Percentiles rank a stretch among this genome's conserved stretches.
phyloP scores from a whole-genome alignment of 306 rosid genomes.

The Rubus parviflorus region DNA sequence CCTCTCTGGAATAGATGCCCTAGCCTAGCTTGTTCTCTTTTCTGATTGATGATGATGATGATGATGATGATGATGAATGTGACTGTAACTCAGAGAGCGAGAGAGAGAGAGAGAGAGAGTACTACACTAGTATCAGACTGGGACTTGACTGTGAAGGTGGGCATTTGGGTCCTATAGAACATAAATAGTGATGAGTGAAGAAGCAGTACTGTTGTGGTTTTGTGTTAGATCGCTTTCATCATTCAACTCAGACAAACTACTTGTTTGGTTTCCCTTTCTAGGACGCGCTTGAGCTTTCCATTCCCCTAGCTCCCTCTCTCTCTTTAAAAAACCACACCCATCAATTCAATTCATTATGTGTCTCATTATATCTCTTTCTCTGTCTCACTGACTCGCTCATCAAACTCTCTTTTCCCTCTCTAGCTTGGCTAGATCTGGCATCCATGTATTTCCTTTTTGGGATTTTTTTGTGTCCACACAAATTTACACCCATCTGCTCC shows the following conservation, averaged over 20 bases:
- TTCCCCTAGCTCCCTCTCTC: conserved; percentile 1
- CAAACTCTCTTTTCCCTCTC: not conserved
- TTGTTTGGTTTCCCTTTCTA: conserved; percentile 50
- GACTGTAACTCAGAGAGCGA: too few relatives aligned
- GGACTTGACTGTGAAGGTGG: conserved; percentile 32
- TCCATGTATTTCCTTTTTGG: conserved; percentile 32
- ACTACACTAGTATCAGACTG: conserved; percentile 23
- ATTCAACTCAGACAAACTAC: conserved; percentile 48
- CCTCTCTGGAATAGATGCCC: too few relatives aligned
- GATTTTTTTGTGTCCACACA: conserved; percentile 23
- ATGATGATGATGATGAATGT: too few relatives aligned
- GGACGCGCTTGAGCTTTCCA: conserved; percentile 25
- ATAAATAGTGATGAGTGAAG: not conserved
- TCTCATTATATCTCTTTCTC: not conserved
- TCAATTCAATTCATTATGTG: conserved; percentile 2
- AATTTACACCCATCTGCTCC: conserved; percentile 20
- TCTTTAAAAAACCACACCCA: conserved; percentile 13
- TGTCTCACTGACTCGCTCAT: not conserved
- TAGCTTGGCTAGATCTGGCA: not conserved
- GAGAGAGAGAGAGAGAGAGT: too few relatives aligned
- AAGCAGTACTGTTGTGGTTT: not conserved
- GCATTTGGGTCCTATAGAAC: not conserved
- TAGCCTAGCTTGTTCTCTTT: too few relatives aligned
- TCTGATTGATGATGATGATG: too few relatives aligned
- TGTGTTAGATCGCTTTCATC: conserved; percentile 61